phyloP scores from a whole-genome alignment of 163 green algal genomes.

The Chlorella variabilis region DNA sequence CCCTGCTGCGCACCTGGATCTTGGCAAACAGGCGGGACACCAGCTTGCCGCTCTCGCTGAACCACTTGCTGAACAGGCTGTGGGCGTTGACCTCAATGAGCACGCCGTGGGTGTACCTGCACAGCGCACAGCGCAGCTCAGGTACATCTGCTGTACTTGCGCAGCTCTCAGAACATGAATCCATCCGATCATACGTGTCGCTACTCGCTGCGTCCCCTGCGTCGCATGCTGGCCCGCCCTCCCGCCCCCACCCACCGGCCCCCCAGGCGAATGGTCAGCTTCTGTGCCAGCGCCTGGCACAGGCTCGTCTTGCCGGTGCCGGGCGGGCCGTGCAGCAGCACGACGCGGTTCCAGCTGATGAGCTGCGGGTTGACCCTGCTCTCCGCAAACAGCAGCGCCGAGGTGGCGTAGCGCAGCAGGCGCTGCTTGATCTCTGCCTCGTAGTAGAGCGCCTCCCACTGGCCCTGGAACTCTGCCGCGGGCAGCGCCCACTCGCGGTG shows the following conservation, averaged over 20 bases:
- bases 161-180: no score
- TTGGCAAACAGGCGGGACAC: conserved; percentile 87
- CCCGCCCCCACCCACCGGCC: no score
- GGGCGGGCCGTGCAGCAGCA: conserved; percentile 90
- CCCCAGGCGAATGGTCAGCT: conserved; percentile 82
- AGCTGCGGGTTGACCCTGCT: conserved; percentile 76
- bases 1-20: conserved; percentile 85
- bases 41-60: conserved; percentile 88
- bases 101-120: conserved; percentile 60
- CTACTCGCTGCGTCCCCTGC: no score
- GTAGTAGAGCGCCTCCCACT: conserved; percentile 61
- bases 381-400: conserved; percentile 89
- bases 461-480: conserved; percentile 20
- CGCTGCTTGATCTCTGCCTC: conserved; percentile 82
- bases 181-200: no score
- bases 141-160: no score
- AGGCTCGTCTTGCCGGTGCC: conserved; percentile 95
- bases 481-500: conserved; percentile 89
- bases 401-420: conserved; percentile 80
- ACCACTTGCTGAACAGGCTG: conserved; percentile 96
- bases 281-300: conserved; percentile 95
- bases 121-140: neutral
- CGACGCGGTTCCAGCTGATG: conserved; percentile 83
- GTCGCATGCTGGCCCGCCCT: no score
- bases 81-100: conserved; percentile 98